Base-by-base conservation (phyloP, 2,329 filamentous ascomycete species). In the Alternaria tenuissima region DNA sequence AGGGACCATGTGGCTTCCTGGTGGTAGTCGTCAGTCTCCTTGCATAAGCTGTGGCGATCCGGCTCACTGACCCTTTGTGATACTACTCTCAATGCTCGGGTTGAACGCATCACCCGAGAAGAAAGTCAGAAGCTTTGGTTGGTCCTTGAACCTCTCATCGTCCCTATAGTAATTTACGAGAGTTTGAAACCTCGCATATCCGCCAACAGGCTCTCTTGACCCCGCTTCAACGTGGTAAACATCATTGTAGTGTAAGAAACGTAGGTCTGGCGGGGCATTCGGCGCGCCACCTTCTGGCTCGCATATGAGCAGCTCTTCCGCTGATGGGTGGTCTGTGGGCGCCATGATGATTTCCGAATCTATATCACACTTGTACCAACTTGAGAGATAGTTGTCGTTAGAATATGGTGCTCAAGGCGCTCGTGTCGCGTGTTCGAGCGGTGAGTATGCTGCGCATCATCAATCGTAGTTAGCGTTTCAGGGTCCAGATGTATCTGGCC, bases 101-200 rank as follows among this genome's bases (percentile, higher is more conserved):
- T 97, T 97, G 80, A 95, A 97, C 9, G 90, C 93, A 84, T 97
- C 94, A 38, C 93, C 93, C 3, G 93, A 96, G 79, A 97, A 97
- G 68, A 96, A 85, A 1, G 92, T 94, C 52, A 96, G 74, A 4
- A 93, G 80, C 39, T 86, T 82, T 1, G 92, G 82, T 74, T 92
- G 89, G 18, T 81, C 87, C 49, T 83, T 76, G 74, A 87, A 95
- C 51, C 82, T 82, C 42, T 85, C 77, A 52, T 86, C 84, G 2
- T 86, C 78, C 52, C 88, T 88, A 74, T 97, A 97, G 76, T 94
- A 85, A 60, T 92, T 89, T 66, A 90, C 84, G 26, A 95, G 81
- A 4, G 89, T 90, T 76, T 95, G 89, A 80, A 97, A 97, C 48
- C 94, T 86, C 30, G 91, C 84, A 42, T 91, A 86, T 18, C 94